Percentiles rank a stretch among this genome's conserved stretches.
Evolutionary conservation across 768 basidiomycete species (phyloP).

Genomic region (Mycena alexandri): DNA sequence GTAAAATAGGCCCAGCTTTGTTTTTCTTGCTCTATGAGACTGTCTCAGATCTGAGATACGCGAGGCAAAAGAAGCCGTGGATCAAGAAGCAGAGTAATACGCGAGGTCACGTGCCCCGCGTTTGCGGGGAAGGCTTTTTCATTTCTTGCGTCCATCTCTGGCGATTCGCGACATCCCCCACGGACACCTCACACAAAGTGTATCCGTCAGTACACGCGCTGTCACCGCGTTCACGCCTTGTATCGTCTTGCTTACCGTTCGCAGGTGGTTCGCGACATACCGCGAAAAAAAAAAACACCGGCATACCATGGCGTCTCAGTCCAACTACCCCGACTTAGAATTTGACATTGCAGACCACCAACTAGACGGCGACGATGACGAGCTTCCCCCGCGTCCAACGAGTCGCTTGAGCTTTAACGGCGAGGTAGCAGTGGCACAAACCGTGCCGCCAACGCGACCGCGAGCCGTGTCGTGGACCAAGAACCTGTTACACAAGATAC

Average conservation of each 20-base stretch:
- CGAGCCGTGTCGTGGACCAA: constrained; percentile 34
- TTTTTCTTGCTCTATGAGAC: too few species aligned
- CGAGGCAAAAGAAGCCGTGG: too few species aligned
- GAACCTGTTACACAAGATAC: constrained; percentile 39
- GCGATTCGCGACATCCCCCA: too few species aligned
- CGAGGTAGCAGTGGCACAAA: constrained; percentile 13
- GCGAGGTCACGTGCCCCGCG: too few species aligned
- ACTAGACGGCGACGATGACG: constrained; percentile 36
- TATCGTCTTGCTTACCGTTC: constrained; percentile 5
- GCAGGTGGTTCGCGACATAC: constrained; percentile 27
- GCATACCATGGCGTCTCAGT: constrained; percentile 26
- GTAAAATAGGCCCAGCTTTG: too few species aligned
- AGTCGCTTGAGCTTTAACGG: constrained; percentile 64
- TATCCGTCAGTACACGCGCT: constrained; percentile 4
- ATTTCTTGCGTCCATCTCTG: too few species aligned
- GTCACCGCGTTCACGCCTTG: background rate
- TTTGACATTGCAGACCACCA: constrained; percentile 36
- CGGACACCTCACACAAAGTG: too few species aligned
- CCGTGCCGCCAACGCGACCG: constrained; percentile 9
- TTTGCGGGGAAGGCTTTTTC: too few species aligned
- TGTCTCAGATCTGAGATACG: too few species aligned
- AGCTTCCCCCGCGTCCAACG: constrained; percentile 58
- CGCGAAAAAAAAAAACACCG: background rate
- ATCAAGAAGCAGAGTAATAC: too few species aligned
- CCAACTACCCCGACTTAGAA: constrained; percentile 33